Evolutionary conservation across 2,329 filamentous ascomycete species (phyloP).

Genomic region (Celoporthe dispersa): DNA sequence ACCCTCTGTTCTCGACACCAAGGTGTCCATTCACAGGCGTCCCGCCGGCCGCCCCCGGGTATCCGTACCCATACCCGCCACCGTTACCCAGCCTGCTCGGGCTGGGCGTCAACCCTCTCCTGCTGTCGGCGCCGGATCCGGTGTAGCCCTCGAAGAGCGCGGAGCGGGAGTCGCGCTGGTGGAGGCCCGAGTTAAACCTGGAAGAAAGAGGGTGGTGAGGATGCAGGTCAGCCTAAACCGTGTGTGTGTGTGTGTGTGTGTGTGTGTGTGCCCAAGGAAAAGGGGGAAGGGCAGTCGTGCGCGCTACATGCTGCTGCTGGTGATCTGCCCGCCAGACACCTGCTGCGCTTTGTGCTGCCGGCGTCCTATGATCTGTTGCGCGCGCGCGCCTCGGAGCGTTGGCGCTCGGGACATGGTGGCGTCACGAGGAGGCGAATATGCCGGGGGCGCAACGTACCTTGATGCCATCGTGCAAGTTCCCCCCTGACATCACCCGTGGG

Average conservation of each 20-base stretch:
- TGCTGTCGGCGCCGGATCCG: slow-evolving; percentile 51
- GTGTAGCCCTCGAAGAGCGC: slow-evolving; percentile 78
- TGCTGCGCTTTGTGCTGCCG: not conserved
- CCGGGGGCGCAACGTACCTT: slow-evolving; percentile 34
- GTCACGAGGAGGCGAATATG: not conserved
- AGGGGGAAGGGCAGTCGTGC: not conserved
- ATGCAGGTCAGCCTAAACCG: not conserved
- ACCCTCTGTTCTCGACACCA: slow-evolving; percentile 48
- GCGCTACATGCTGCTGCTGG: not conserved
- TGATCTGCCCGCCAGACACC: not conserved
- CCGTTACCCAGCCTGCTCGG: slow-evolving; percentile 46
- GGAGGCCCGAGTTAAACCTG: slow-evolving; percentile 58
- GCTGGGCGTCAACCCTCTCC: slow-evolving; percentile 49
- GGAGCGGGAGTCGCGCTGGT: slow-evolving; percentile 74
- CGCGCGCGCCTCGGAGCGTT: not conserved
- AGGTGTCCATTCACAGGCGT: slow-evolving; percentile 33
- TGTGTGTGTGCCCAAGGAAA: not conserved
- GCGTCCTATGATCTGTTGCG: too few species aligned
- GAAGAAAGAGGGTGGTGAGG: not conserved
- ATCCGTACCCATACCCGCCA: slow-evolving; percentile 63
- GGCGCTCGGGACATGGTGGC: not conserved
- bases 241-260: not conserved
- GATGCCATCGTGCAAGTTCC: slow-evolving; percentile 31
- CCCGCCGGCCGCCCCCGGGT: slow-evolving; percentile 43
- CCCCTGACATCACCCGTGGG: slow-evolving; percentile 28